These are phyloP conservation scores for Hypoxylon sp. DNA, from an alignment of 2,329 filamentous ascomycete species.

Conservation along the genomic window DNA sequence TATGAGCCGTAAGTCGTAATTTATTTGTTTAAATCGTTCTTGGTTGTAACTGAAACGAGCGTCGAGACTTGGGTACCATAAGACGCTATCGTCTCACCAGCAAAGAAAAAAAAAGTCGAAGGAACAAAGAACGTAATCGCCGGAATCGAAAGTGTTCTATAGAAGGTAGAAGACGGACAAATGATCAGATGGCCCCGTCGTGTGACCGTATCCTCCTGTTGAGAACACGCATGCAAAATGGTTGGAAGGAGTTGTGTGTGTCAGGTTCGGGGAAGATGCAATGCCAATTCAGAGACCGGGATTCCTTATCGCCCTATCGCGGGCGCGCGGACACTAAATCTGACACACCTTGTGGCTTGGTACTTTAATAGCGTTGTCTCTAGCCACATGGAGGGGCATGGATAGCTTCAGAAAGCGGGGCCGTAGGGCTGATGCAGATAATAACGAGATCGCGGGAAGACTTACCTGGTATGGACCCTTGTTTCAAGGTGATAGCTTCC, in stretches of 20 bases:
- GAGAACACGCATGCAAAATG: slow-evolving; percentile 3
- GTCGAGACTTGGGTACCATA: too few species aligned
- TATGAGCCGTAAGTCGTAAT: too few species aligned
- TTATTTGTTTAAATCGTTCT: too few species aligned
- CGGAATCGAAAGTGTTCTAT: too few species aligned
- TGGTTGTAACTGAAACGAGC: slow-evolving; percentile 9
- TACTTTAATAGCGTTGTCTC: not conserved
- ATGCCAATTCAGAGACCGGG: slow-evolving; percentile 25
- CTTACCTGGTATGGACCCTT: too few species aligned
- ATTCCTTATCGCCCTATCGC: slow-evolving; percentile 30
- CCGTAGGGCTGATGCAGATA: slow-evolving; percentile 25
- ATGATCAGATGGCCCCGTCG: slow-evolving; percentile 5
- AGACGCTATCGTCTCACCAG: too few species aligned
- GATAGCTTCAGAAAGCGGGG: slow-evolving; percentile 7
- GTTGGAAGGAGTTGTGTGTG: slow-evolving; percentile 6
- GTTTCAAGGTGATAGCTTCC: too few species aligned
- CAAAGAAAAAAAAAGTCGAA: too few species aligned
- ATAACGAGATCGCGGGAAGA: too few species aligned
- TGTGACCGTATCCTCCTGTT: slow-evolving; percentile 8
- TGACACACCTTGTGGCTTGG: not conserved
- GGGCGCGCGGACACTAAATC: not conserved
- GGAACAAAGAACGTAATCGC: too few species aligned
- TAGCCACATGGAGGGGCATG: slow-evolving; percentile 24
- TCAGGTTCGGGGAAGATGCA: slow-evolving; percentile 20
- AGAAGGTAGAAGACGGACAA: not conserved